A percentile compares a stretch with the other conserved stretches of the same genome.
phyloP scores from a whole-genome alignment of 2,329 filamentous ascomycete species.

The Monosporascus ibericus region DNA sequence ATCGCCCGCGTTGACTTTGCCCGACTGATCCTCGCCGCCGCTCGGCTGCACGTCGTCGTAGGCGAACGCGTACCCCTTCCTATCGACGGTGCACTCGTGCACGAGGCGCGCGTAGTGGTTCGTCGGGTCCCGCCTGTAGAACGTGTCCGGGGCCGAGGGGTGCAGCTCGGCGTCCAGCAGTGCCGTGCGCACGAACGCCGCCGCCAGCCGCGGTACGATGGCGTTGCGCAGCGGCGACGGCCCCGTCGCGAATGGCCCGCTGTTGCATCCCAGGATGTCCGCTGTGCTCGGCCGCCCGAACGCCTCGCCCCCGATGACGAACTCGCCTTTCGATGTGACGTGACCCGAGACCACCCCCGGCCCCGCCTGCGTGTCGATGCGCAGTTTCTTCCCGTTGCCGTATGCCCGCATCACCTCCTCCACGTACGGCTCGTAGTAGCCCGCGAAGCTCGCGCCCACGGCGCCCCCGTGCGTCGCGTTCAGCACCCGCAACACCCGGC shows the following conservation, averaged over 20 bases:
- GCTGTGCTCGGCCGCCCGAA: constrained; percentile 52
- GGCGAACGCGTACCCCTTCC: constrained; percentile 53
- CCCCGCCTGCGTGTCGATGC: constrained; percentile 59
- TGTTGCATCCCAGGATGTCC: constrained; percentile 63
- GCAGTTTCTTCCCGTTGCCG: constrained; percentile 30
- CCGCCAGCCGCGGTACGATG: constrained; percentile 42
- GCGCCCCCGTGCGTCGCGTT: constrained; percentile 38
- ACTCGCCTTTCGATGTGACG: constrained; percentile 35
- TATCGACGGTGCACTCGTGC: constrained; percentile 46
- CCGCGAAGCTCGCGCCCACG: constrained; percentile 36
- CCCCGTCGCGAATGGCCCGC: constrained; percentile 50
- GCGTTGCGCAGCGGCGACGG: constrained; percentile 33
- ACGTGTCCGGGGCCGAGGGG: constrained; percentile 28
- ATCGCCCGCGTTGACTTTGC: constrained; percentile 46
- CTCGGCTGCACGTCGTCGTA: constrained; percentile 54
- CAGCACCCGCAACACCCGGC: constrained; percentile 32
- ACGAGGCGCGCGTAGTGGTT: constrained; percentile 55
- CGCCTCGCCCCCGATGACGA: constrained; percentile 30
- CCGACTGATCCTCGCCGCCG: constrained; percentile 46
- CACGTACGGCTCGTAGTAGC: constrained; percentile 38
- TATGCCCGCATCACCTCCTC: constrained; percentile 34
- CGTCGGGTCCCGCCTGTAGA: constrained; percentile 36
- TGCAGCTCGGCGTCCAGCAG: constrained; percentile 40
- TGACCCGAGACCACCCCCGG: constrained; percentile 46
- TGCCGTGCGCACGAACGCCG: constrained; percentile 48